Evolutionary conservation across 208 protist species (phyloP).

Genomic region (Trypanosoma vivax): DNA sequence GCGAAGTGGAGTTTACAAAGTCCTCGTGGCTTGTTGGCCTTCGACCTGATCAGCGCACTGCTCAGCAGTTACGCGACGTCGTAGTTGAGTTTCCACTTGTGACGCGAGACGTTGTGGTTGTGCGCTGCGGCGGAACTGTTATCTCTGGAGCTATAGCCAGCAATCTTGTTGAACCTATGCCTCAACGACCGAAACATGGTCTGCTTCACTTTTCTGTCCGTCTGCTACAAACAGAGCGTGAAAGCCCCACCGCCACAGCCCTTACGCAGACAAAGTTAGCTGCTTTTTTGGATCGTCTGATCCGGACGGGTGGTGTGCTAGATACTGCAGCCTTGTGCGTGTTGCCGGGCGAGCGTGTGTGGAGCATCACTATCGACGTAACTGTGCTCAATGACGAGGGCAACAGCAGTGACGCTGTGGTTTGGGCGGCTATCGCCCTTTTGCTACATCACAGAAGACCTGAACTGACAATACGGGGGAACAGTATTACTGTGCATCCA

Average conservation of each 20-base stretch:
- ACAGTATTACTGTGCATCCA: slow-evolving; percentile 75
- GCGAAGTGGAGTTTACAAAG: slow-evolving; percentile 60
- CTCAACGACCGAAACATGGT: slow-evolving; percentile 93
- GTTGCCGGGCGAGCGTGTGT: slow-evolving; percentile 89
- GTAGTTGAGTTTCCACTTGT: slow-evolving; percentile 64
- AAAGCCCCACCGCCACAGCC: slow-evolving; percentile 14
- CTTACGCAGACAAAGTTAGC: slow-evolving; percentile 40
- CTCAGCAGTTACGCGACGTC: slow-evolving; percentile 64
- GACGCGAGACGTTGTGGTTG: slow-evolving; percentile 64
- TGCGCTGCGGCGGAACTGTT: slow-evolving; percentile 85
- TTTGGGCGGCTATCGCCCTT: slow-evolving; percentile 81
- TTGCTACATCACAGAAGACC: slow-evolving; percentile 93
- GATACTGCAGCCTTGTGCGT: slow-evolving; percentile 96
- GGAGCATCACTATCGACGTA: slow-evolving; percentile 82
- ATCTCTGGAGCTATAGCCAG: slow-evolving; percentile 74
- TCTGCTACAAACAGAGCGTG: slow-evolving; percentile 79
- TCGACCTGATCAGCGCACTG: slow-evolving; percentile 65
- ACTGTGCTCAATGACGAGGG: slow-evolving; percentile 93
- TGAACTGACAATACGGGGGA: slow-evolving; percentile 89
- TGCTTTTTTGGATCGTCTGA: slow-evolving; percentile 80
- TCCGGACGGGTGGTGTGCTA: slow-evolving; percentile 84
- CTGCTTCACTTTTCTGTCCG: slow-evolving; percentile 90
- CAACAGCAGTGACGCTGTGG: slow-evolving; percentile 85
- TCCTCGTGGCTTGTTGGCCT: slow-evolving; percentile 61
- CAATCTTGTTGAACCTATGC: slow-evolving; percentile 91